Percentiles rank a stretch among this genome's conserved stretches.
These are phyloP conservation scores for Sextonia rubra DNA, from an alignment of 164 flowering plant species.

Conservation along the genomic window DNA sequence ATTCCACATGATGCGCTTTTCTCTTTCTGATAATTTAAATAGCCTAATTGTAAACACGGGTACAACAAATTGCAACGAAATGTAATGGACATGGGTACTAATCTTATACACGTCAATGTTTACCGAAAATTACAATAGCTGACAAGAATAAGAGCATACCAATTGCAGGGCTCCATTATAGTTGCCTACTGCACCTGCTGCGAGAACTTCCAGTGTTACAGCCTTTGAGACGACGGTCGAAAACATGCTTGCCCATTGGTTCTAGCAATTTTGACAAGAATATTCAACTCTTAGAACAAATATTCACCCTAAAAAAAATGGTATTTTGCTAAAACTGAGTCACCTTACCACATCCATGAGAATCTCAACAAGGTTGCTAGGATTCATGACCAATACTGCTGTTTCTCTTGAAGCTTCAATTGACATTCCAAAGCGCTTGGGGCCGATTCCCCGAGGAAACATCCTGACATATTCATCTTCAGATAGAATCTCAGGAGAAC, in stretches of 20 bases:
- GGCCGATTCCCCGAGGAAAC: slow-evolving; percentile 71
- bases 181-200: slow-evolving; percentile 85
- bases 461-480: slow-evolving; percentile 63
- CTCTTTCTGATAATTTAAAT: too few relatives aligned
- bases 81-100: too few relatives aligned
- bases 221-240: slow-evolving; percentile 76
- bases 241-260: slow-evolving; percentile 69
- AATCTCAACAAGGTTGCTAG: slow-evolving; percentile 62
- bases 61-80: too few relatives aligned
- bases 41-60: too few relatives aligned
- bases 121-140: too few relatives aligned
- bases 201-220: slow-evolving; percentile 60
- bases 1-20: too few relatives aligned
- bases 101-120: too few relatives aligned
- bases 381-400: slow-evolving; percentile 67
- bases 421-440: slow-evolving; percentile 49
- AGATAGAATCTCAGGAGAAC: slow-evolving; percentile 27
- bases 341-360: slow-evolving; percentile 89
- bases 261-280: slow-evolving; percentile 28
- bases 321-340: too few relatives aligned
- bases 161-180: slow-evolving; percentile 84
- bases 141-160: slow-evolving; percentile 33
- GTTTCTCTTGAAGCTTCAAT: slow-evolving; percentile 68
- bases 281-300: neutral
- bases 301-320: neutral